A percentile compares a stretch with the other conserved stretches of the same genome.
Evolutionary conservation across 441 rosid genomes (phyloP).

Genomic region (Mallotus repandus): DNA sequence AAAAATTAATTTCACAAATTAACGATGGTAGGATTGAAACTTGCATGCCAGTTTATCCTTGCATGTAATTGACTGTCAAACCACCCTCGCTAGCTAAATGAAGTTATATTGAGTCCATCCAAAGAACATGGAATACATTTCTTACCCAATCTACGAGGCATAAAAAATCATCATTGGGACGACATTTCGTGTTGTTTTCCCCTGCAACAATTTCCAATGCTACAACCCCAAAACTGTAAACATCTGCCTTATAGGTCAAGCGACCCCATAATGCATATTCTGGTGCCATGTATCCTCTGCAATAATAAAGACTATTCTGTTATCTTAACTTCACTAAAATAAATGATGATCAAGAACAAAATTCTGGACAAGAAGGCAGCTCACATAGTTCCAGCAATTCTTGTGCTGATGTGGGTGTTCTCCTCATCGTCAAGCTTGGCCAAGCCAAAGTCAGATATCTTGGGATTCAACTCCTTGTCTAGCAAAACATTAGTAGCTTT

Average conservation of each 20-base stretch:
- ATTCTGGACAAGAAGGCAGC: too few species aligned
- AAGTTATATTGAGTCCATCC: too few species aligned
- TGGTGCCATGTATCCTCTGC: constrained; percentile 20
- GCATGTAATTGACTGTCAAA: too few species aligned
- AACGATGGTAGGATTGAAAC: too few species aligned
- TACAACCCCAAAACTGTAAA: constrained; percentile 57
- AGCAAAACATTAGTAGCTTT: constrained; percentile 70
- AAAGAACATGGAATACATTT: too few species aligned
- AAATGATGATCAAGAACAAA: too few species aligned
- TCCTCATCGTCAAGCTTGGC: constrained; percentile 76
- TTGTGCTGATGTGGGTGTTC: constrained; percentile 69
- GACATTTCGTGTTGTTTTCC: constrained; percentile 46
- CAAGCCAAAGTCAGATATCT: constrained; percentile 71
- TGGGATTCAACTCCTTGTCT: constrained; percentile 50
- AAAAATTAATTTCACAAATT: too few species aligned
- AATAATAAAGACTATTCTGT: too few species aligned
- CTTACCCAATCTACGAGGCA: constrained; percentile 63
- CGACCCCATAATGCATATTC: too few species aligned
- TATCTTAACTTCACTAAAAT: too few species aligned
- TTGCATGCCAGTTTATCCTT: too few species aligned
- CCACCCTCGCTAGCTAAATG: too few species aligned
- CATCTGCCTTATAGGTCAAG: constrained; percentile 18
- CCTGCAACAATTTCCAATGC: constrained; percentile 57
- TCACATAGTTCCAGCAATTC: constrained; percentile 16
- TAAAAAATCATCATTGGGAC: constrained; percentile 47